These are phyloP conservation scores for Clathrospora elynae DNA, from an alignment of 2,329 filamentous ascomycete genomes.

Conservation along the genomic window DNA sequence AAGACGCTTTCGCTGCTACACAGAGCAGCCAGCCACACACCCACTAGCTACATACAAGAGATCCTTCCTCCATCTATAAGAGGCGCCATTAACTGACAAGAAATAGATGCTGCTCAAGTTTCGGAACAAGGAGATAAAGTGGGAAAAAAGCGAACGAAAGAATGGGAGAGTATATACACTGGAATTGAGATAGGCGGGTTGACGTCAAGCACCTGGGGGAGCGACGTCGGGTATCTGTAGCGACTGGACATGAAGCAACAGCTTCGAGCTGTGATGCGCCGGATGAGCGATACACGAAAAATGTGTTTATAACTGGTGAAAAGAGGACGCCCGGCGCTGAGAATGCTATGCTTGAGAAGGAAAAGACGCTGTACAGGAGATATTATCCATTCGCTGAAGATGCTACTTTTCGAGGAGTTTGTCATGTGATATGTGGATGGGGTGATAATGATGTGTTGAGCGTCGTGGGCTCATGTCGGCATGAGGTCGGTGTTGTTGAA, in stretches of 20 bases:
- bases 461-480: conserved; percentile 13
- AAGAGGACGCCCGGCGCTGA: conserved; percentile 35
- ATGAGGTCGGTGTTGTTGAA: no score
- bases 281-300: conserved; percentile 8
- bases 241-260: conserved; percentile 38
- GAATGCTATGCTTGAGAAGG: conserved; percentile 34
- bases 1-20: neutral
- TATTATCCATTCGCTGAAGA: conserved; percentile 26
- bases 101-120: no score
- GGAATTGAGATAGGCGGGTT: neutral
- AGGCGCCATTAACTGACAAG: neutral
- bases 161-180: conserved; percentile 8
- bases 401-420: conserved; percentile 26
- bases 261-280: conserved; percentile 22
- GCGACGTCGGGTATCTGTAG: conserved; percentile 46
- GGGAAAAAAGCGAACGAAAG: conserved; percentile 5
- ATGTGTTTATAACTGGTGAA: conserved; percentile 6
- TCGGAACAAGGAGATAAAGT: neutral
- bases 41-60: neutral
- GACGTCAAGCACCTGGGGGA: conserved; percentile 10
- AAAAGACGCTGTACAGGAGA: conserved; percentile 24
- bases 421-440: conserved; percentile 15
- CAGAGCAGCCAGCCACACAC: neutral
- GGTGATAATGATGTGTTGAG: conserved; percentile 10
- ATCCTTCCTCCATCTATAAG: no score